Conservation (phyloP, 2,329 filamentous ascomycete genomes). For the Teratosphaeriaceae sp. region DNA sequence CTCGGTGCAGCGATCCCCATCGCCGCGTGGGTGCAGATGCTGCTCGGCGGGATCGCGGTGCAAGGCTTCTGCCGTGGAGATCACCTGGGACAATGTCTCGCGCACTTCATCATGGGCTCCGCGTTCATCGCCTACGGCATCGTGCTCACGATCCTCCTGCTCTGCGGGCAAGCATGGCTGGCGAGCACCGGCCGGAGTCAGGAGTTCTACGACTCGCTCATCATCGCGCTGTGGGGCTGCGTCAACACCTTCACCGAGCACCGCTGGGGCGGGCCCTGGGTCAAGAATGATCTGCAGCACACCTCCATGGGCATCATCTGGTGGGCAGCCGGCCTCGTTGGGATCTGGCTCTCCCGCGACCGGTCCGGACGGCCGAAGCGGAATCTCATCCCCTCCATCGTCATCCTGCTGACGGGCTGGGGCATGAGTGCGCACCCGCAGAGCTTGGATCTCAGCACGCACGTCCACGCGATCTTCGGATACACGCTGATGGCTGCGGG, state of each 20-base stretch:
- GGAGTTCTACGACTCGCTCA: constrained; percentile 89
- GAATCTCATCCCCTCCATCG: constrained; percentile 87
- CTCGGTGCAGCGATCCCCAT: constrained; percentile 84
- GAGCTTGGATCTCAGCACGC: constrained; percentile 72
- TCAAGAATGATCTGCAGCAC: constrained; percentile 90
- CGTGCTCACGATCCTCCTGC: constrained; percentile 72
- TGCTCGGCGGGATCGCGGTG: constrained; percentile 90
- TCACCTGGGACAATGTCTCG: constrained; percentile 84
- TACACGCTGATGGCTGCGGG: constrained; percentile 94
- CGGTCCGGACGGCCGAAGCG: constrained; percentile 79
- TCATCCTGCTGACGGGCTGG: constrained; percentile 89
- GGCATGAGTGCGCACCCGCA: constrained; percentile 93
- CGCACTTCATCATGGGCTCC: constrained; percentile 98
- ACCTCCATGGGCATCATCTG: constrained; percentile 99
- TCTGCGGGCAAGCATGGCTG: constrained; percentile 86
- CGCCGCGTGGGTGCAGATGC: constrained; percentile 84
- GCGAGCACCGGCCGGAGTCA: constrained; percentile 77
- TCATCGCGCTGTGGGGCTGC: constrained; percentile 92
- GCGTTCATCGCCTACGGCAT: constrained; percentile 95
- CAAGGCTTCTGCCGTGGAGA: constrained; percentile 90
- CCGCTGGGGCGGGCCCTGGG: constrained; percentile 84
- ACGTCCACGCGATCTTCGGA: constrained; percentile 83
- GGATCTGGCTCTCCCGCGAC: constrained; percentile 84
- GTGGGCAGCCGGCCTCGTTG: constrained; percentile 90
- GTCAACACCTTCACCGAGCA: constrained; percentile 99